Evolutionary conservation across 2,329 filamentous ascomycete genomes (phyloP).

Genomic region (Fusarium sp.): DNA sequence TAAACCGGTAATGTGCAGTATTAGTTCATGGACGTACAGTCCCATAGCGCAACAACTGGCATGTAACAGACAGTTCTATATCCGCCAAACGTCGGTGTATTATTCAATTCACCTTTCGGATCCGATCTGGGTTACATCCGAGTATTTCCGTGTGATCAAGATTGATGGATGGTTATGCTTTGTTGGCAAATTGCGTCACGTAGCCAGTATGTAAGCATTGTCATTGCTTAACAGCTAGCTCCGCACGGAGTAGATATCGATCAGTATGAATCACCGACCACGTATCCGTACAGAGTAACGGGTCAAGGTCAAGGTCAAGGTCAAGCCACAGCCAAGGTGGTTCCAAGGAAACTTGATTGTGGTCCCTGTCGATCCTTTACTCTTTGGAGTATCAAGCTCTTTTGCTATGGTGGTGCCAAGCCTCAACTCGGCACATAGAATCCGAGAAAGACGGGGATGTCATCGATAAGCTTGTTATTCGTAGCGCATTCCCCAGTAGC

Average conservation of each 20-base stretch:
- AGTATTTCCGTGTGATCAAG: constrained; percentile 4
- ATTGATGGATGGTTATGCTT: constrained; percentile 3
- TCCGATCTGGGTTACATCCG: constrained; percentile 18
- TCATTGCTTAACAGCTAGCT: too few species aligned
- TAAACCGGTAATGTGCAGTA: too few species aligned
- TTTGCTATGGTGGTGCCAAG: constrained; percentile 25
- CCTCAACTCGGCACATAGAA: constrained; percentile 26
- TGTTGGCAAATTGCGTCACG: constrained; percentile 12
- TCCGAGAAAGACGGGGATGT: constrained; percentile 31
- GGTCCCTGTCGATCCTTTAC: constrained; percentile 31
- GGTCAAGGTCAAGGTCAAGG: background rate
- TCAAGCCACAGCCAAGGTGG: constrained; percentile 22
- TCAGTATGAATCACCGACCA: background rate
- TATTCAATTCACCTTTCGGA: constrained; percentile 13
- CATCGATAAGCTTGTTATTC: constrained; percentile 37
- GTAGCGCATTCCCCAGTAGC: constrained; percentile 31
- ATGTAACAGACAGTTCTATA: background rate
- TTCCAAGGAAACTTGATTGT: constrained; percentile 23
- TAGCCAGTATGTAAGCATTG: background rate
- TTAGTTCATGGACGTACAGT: too few species aligned
- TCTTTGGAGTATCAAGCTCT: background rate
- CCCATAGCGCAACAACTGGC: too few species aligned
- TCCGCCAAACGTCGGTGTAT: background rate
- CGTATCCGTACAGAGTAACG: background rate
- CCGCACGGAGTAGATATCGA: too few species aligned